These are phyloP conservation scores for Aspergillus fischeri DNA, from an alignment of 2,329 filamentous ascomycete genomes.

Conservation along the genomic window DNA sequence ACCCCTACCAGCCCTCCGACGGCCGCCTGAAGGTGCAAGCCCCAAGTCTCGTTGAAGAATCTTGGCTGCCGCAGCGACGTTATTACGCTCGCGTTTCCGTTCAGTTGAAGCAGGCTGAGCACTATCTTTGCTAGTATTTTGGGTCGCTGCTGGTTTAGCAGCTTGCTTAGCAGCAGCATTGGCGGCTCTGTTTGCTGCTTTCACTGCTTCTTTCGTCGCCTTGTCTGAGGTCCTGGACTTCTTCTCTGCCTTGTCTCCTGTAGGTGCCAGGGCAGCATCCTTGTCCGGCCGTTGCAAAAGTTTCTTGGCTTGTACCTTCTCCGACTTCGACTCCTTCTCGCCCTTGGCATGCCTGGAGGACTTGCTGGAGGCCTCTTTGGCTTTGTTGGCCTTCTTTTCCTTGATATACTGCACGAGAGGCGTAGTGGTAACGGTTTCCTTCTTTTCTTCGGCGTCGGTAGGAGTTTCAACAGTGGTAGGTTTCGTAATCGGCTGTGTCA, in stretches of 20 bases:
- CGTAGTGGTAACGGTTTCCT: conserved; percentile 70
- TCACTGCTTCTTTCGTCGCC: conserved; percentile 58
- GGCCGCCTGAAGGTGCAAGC: conserved; percentile 44
- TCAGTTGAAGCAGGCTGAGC: conserved; percentile 35
- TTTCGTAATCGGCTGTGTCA: conserved; percentile 70
- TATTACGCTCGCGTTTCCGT: conserved; percentile 52
- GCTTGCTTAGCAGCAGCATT: conserved; percentile 30
- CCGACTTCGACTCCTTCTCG: conserved; percentile 37
- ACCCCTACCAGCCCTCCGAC: conserved; percentile 36
- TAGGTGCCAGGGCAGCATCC: conserved; percentile 20
- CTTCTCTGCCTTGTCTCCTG: conserved; percentile 36
- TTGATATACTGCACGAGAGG: conserved; percentile 85
- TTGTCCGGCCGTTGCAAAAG: conserved; percentile 38
- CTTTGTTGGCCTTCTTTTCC: conserved; percentile 82
- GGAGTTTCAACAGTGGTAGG: conserved; percentile 47
- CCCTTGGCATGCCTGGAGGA: conserved; percentile 39
- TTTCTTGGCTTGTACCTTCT: conserved; percentile 41
- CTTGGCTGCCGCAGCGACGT: conserved; percentile 50
- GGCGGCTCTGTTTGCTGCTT: conserved; percentile 47
- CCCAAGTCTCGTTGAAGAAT: conserved; percentile 62
- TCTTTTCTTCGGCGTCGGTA: conserved; percentile 50
- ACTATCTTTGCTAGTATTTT: conserved; percentile 24
- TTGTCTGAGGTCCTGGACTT: conserved; percentile 49
- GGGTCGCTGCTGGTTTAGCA: conserved; percentile 30
- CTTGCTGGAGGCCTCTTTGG: conserved; percentile 53